Base-by-base conservation (phyloP, 2,329 filamentous ascomycete species). In the Berkeleyomyces basicola region DNA sequence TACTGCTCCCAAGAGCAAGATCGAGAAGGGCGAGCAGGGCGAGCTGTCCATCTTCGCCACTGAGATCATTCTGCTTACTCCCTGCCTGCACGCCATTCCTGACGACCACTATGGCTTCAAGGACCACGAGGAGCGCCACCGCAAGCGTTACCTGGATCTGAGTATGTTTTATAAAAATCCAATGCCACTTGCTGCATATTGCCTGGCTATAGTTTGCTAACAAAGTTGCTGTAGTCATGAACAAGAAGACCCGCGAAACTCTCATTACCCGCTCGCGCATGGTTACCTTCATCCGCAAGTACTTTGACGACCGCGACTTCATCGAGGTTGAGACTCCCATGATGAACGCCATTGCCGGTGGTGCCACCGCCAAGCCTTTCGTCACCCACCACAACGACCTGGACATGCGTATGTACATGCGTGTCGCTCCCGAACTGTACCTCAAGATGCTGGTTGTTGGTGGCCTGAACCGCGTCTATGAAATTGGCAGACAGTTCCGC, bases 381-480 rank as follows among this genome's bases (percentile, higher is more conserved):
- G 79, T 88, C 68, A 97, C 93, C 11, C 87, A 95, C 74, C 93
- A 97, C 78, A 99, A 99, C 74, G 93, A 97, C 61, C 81, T 93
- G 60, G 83, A 96, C 74, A 90, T 95, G 84, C 86, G 96, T 69
- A 85, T 99, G 74, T 97, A 87, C 76, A 87, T 99, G 82, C 87
- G 93, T 71, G 84, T 97, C 61, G 93, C 95, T 0, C 95, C 93
- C 1, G 93, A 99, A 75, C 78, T 99, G 63, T 96, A 95, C 75
- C 85, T 99, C 69, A 99, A 99, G 87, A 90, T 95, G 84, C 79
- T 86, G 64, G 87, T 97, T 59, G 92, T 99, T 40, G 95, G 95
- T 70, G 93, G 92, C 65, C 81, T 97, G 49, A 89, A 96, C 77
- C 84, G 88, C 69, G 93, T 99, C 11, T 99, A 96, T 75, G 93